Evolutionary conservation across 1,284 basidiomycete species (phyloP).

Genomic region (Neotropicomus parvogracilis): DNA sequence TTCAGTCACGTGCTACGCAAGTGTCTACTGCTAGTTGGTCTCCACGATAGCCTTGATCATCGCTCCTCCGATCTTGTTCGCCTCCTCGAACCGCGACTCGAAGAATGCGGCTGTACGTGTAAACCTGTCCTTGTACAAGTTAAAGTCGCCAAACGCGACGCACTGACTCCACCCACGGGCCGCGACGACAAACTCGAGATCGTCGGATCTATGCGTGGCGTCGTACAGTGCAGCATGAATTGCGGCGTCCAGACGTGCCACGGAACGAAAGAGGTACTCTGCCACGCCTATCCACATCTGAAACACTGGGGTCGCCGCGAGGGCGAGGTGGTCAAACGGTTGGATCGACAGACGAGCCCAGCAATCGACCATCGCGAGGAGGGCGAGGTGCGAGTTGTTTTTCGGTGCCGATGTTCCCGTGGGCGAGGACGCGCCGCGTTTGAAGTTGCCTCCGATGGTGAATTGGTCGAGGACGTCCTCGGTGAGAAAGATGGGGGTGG

Average conservation of each 20-base stretch:
- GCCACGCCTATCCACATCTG: constrained; percentile 97
- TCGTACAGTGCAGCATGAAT: constrained; percentile 78
- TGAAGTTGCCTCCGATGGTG: constrained; percentile 37
- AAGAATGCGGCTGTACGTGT: constrained; percentile 83
- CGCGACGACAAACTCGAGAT: constrained; percentile 92
- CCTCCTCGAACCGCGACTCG: constrained; percentile 84
- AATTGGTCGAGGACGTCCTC: constrained; percentile 90
- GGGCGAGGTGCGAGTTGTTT: constrained; percentile 89
- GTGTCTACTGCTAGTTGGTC: too few species aligned
- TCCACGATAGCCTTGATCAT: constrained; percentile 90
- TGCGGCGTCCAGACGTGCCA: constrained; percentile 61
- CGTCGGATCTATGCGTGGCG: constrained; percentile 82
- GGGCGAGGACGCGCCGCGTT: constrained; percentile 11
- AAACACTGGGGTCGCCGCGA: constrained; percentile 96
- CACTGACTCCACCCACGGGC: constrained; percentile 97
- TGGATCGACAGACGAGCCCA: constrained; percentile 88
- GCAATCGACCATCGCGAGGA: constrained; percentile 99
- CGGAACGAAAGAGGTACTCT: constrained; percentile 86
- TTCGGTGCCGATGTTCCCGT: constrained; percentile 3
- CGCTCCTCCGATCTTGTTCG: constrained; percentile 74
- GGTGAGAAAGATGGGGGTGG: constrained; percentile 76
- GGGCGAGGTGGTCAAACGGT: constrained; percentile 87
- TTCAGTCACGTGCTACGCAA: too few species aligned
- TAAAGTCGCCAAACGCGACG: constrained; percentile 90
- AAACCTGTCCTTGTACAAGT: constrained; percentile 83